Conservation (phyloP, 371 early-diverging fungal species). For the Mortierella sp. region DNA sequence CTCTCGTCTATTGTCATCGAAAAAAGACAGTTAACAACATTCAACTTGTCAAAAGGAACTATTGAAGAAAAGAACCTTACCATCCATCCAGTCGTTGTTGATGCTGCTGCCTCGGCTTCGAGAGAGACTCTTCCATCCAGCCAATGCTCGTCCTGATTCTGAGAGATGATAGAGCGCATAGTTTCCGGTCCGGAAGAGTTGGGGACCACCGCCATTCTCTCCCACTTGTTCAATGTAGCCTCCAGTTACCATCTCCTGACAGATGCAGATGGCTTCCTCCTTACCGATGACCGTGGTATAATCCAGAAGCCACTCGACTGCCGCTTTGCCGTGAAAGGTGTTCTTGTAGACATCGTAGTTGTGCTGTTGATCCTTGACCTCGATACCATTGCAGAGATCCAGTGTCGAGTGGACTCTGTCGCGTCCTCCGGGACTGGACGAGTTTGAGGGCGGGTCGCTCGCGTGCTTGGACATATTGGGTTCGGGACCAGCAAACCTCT, state of each 20-base stretch:
- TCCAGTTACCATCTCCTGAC: conserved; percentile 66
- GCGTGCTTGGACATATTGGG: conserved; percentile 36
- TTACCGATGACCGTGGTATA: conserved; percentile 70
- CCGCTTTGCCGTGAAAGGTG: conserved; percentile 55
- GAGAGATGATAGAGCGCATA: conserved; percentile 72
- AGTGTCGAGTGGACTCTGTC: conserved; percentile 21
- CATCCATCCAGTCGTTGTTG: conserved; percentile 47
- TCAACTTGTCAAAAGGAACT: neutral
- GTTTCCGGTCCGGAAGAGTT: conserved; percentile 59
- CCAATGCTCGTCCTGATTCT: conserved; percentile 61
- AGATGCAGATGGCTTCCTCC: conserved; percentile 72
- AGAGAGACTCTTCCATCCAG: conserved; percentile 64
- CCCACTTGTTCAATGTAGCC: conserved; percentile 70
- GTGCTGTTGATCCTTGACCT: conserved; percentile 52
- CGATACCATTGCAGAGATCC: conserved; percentile 53
- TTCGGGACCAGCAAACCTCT: conserved; percentile 54
- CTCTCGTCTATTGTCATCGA: neutral
- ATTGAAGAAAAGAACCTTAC: conserved; percentile 17
- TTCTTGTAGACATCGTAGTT: conserved; percentile 38
- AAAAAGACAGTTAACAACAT: neutral
- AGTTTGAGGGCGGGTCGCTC: neutral
- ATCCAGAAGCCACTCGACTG: conserved; percentile 75
- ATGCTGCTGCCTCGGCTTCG: conserved; percentile 21
- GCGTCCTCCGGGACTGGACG: conserved; percentile 14
- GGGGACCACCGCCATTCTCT: conserved; percentile 48